Evolutionary conservation across 306 rosid genomes (phyloP).

Genomic region (Cicer pinnatifidum): DNA sequence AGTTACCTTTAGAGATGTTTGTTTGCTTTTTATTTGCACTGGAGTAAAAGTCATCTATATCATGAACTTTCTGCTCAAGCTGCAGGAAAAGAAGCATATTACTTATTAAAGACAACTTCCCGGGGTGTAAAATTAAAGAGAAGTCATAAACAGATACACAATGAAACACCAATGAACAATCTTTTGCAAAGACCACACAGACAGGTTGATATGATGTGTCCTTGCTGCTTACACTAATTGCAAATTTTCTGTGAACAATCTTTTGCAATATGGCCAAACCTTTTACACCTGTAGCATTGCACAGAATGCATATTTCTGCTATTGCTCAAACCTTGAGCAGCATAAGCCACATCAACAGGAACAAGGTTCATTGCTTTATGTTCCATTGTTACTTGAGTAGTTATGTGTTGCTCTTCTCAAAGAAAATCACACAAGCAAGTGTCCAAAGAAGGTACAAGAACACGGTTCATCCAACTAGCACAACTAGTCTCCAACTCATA

Average conservation of each 20-base stretch:
- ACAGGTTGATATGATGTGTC: constrained; percentile 4
- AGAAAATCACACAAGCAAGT: not conserved
- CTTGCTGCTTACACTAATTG: not conserved
- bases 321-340: not conserved
- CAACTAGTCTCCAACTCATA: not conserved
- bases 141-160: constrained; percentile 18
- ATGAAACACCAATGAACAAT: not conserved
- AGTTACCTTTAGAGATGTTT: constrained; percentile 57
- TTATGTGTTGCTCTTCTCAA: not conserved
- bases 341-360: not conserved
- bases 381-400: not conserved
- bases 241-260: not conserved
- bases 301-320: not conserved
- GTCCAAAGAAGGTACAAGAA: not conserved
- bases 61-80: constrained; percentile 74
- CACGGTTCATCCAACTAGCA: not conserved
- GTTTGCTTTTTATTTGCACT: constrained; percentile 53
- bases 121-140: constrained; percentile 27
- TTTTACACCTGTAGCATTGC: not conserved
- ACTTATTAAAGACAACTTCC: constrained; percentile 14
- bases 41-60: constrained; percentile 62
- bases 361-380: not conserved
- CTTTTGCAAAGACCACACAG: not conserved
- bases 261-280: not conserved
- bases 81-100: constrained; percentile 46